phyloP scores from a whole-genome alignment of 2,329 filamentous ascomycete genomes.

The Nannizziopsis arthrosporioides region DNA sequence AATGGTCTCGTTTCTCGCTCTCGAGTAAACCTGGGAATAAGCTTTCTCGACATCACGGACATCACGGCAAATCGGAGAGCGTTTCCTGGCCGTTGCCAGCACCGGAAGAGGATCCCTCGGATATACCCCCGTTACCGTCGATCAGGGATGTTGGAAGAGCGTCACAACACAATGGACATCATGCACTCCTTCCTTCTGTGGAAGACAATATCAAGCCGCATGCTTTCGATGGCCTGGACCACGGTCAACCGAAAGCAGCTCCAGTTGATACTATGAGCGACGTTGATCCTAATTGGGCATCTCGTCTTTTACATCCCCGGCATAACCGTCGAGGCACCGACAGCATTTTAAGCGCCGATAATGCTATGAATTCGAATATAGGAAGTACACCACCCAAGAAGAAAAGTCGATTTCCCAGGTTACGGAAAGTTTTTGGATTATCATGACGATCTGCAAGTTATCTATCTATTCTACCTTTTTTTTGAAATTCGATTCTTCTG shows the following conservation, averaged over 20 bases:
- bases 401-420: slow-evolving; percentile 14
- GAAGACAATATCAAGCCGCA: not conserved
- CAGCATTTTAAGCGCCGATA: slow-evolving; percentile 3
- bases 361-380: not conserved
- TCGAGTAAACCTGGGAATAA: slow-evolving; percentile 24
- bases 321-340: slow-evolving; percentile 5
- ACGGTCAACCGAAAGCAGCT: slow-evolving; percentile 1
- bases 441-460: not conserved
- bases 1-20: slow-evolving; percentile 12
- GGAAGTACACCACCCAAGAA: slow-evolving; percentile 4
- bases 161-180: too few relatives aligned
- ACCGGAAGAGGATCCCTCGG: not conserved
- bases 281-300: slow-evolving; percentile 12
- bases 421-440: slow-evolving; percentile 13
- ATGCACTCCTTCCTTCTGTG: not conserved
- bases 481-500: not conserved
- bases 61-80: slow-evolving; percentile 6
- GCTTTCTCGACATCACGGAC: slow-evolving; percentile 15
- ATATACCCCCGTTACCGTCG: slow-evolving; percentile 1
- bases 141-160: not conserved
- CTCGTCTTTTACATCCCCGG: slow-evolving; percentile 10
- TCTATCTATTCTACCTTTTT: not conserved
- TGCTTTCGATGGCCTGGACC: slow-evolving; percentile 15
- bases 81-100: slow-evolving; percentile 3
- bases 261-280: not conserved